Percentiles rank a stretch among this genome's conserved stretches.
Evolutionary conservation across 2,329 filamentous ascomycete genomes (phyloP).

Genomic region (Trichoderma sp.): DNA sequence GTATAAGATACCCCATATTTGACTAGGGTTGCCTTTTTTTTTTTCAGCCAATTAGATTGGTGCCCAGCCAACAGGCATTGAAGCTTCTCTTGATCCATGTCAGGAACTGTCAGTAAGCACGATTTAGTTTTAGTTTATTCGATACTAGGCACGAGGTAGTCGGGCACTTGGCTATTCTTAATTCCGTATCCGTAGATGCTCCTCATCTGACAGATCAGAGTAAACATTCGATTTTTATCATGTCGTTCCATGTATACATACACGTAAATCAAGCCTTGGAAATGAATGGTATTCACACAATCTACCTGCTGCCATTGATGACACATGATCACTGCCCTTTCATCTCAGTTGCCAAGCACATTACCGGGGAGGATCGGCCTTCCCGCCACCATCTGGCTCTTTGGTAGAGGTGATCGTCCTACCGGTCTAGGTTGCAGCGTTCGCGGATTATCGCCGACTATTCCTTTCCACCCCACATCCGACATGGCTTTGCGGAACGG

Average conservation of each 20-base stretch:
- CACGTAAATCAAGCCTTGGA: background rate
- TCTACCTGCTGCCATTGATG: background rate
- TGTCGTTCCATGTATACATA: background rate
- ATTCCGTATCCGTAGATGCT: background rate
- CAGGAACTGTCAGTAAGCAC: constrained; percentile 10
- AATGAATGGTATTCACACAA: background rate
- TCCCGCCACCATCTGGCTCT: background rate
- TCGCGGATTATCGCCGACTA: constrained; percentile 14
- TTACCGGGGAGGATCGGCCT: constrained; percentile 14
- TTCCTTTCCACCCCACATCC: background rate
- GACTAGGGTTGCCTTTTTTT: background rate
- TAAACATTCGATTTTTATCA: background rate
- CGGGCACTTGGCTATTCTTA: background rate
- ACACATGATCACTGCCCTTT: background rate
- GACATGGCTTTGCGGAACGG: background rate
- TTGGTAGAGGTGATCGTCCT: background rate
- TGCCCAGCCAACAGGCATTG: background rate
- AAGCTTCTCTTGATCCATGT: constrained; percentile 16
- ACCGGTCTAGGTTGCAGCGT: background rate
- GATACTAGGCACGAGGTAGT: background rate
- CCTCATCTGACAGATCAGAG: background rate
- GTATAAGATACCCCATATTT: background rate
- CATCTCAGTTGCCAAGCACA: background rate
- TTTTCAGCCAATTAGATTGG: background rate
- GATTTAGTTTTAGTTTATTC: background rate